phyloP scores from a whole-genome alignment of 148 eudicot species.

The Pharnaceum exiguum region DNA sequence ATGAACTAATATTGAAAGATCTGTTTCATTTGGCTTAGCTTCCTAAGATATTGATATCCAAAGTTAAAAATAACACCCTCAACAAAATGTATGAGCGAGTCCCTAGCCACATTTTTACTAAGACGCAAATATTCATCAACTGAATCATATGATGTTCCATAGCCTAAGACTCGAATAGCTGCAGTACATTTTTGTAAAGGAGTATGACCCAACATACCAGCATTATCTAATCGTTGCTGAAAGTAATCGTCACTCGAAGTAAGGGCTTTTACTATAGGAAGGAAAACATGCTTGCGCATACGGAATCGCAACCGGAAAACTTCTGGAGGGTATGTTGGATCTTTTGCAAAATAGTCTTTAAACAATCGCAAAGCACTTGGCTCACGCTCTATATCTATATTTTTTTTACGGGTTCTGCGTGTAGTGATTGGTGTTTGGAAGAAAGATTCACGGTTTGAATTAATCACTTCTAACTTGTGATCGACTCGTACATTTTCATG shows the following conservation, averaged over 20 bases:
- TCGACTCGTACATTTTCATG: too few relatives aligned
- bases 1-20: slow-evolving; percentile 1
- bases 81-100: neutral
- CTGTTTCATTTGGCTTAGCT: neutral
- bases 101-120: neutral
- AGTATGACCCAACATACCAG: too few relatives aligned
- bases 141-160: neutral
- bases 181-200: slow-evolving; percentile 7
- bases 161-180: slow-evolving; percentile 11
- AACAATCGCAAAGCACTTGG: neutral
- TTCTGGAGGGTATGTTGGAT: neutral
- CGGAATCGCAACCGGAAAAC: neutral
- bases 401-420: too few relatives aligned
- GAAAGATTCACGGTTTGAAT: too few relatives aligned
- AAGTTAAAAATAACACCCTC: neutral
- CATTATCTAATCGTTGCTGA: too few relatives aligned
- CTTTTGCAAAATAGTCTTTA: slow-evolving; percentile 3
- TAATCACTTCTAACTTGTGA: too few relatives aligned
- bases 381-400: neutral
- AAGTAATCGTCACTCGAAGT: slow-evolving; percentile 1
- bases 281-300: slow-evolving; percentile 9
- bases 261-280: neutral
- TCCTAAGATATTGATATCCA: neutral
- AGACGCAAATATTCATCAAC: slow-evolving; percentile 2
- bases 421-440: too few relatives aligned